Evolutionary conservation across 257 asterid genomes (phyloP), one percentile per base, ranked within the genome.

Genomic region (Oldenlandia corymbosa): DNA sequence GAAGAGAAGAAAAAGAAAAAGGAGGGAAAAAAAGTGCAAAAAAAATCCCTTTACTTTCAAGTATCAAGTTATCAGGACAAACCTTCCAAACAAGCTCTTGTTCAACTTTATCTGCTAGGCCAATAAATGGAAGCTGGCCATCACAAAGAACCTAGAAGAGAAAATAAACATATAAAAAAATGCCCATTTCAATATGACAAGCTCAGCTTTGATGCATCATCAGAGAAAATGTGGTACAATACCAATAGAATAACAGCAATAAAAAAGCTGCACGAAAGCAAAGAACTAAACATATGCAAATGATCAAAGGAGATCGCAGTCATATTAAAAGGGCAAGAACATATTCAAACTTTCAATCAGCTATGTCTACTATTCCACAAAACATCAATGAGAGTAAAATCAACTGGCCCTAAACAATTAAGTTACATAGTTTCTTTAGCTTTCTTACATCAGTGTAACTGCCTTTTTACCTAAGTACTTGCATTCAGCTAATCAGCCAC

Each of bases 31-130:
- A n/a, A n/a, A n/a, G n/a, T n/a, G n/a, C n/a, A n/a, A n/a, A 70
- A 28, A 24, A 63, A 57, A 13, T 23, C 60, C 39, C 54, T 50
- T 24, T 27, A 26, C 23, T 28, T 17, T 52, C 54, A 24, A 43
- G 13, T 71, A 66, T 52, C 54, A 24, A 43, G 13, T 71, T 64
- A 52, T 66, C 26, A 68, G 46, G 55, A 48, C 80, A 73, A 62
- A 92, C 99, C 99, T 89, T 92, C 96, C 95, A 82, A 73, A 82
- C 87, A 77, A 92, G 99, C 86, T 92, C 99, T 61, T 79, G 83
- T 79, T 84, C 97, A 49, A 87, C 97, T 80, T 84, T 92, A 61
- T 92, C 97, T 58, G 74, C 81, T 64, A 89, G 83, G 64, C 99
- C 95, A 81, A 89, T 82, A 80, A 92, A 81, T 8, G 99, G 97